phyloP scores from a whole-genome alignment of 805 yeast genomes.

The Wickerhamiella alocasiicola region DNA sequence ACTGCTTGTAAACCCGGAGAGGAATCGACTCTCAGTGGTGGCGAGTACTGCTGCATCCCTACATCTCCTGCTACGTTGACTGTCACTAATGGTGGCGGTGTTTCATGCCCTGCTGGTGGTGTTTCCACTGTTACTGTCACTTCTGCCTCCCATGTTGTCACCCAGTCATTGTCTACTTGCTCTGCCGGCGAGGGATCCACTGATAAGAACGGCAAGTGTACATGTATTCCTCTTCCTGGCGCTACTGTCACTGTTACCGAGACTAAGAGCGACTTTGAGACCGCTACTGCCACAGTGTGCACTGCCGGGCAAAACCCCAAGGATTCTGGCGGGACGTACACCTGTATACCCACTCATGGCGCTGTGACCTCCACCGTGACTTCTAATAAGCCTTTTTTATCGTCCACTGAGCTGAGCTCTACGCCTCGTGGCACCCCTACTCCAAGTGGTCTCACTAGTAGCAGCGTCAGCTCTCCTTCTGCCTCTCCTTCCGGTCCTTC shows the following conservation, averaged over 20 bases:
- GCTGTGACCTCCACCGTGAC: conserved; percentile 10
- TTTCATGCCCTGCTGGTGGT: neutral
- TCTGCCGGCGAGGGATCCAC: conserved; percentile 6
- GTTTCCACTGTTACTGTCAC: conserved; percentile 8
- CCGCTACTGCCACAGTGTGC: conserved; percentile 7
- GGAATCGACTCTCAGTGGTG: conserved; percentile 2
- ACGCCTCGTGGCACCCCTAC: conserved; percentile 27
- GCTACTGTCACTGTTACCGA: conserved; percentile 5
- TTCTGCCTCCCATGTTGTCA: neutral
- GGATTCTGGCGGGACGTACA: conserved; percentile 7
- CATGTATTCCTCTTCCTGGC: conserved; percentile 7
- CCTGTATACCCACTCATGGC: conserved; percentile 8
- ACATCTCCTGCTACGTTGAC: conserved; percentile 8
- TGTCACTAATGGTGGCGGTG: conserved; percentile 11
- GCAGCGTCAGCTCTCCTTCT: conserved; percentile 24
- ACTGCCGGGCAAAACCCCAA: conserved; percentile 1
- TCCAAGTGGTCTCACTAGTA: conserved; percentile 27
- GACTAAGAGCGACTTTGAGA: neutral
- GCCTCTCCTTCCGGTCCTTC: neutral
- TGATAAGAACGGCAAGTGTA: conserved; percentile 4
- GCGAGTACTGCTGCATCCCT: conserved; percentile 6
- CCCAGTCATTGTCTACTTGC: conserved; percentile 5
- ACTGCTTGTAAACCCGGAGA: conserved; percentile 8
- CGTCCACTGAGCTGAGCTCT: conserved; percentile 28
- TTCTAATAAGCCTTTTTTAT: conserved; percentile 25